These are phyloP conservation scores for Buddleja alternifolia DNA, from an alignment of 257 asterid genomes.

Conservation along the genomic window DNA sequence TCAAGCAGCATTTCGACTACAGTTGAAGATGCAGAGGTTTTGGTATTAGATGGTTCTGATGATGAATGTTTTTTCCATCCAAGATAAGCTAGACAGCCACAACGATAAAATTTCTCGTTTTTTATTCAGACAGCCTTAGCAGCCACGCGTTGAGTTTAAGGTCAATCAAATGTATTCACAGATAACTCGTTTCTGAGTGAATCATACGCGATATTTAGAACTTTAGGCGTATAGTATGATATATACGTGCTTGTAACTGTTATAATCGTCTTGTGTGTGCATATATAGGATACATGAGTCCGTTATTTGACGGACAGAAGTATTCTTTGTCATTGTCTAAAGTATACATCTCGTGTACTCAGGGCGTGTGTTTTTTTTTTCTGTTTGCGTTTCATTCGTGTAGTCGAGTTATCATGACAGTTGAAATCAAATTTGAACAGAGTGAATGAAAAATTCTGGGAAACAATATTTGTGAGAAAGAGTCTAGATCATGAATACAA, in stretches of 20 bases:
- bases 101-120: background rate
- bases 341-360: constrained; percentile 18
- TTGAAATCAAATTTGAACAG: background rate
- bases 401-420: background rate
- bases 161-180: background rate
- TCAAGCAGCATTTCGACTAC: constrained; percentile 31
- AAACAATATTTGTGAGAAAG: background rate
- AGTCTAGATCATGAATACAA: background rate
- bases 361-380: background rate
- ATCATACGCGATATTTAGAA: background rate
- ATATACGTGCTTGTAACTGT: background rate
- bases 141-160: background rate
- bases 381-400: background rate
- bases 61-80: constrained; percentile 43
- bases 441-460: background rate
- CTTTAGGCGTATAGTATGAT: background rate
- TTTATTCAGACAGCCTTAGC: background rate
- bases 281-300: constrained; percentile 19
- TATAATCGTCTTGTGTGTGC: constrained; percentile 18
- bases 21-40: constrained; percentile 41
- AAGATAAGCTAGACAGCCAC: constrained; percentile 43
- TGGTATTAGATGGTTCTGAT: constrained; percentile 43
- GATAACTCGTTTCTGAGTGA: too few species aligned
- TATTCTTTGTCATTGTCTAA: background rate
- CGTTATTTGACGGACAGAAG: constrained; percentile 5